Percentiles rank a stretch among this genome's conserved stretches.
phyloP scores from a whole-genome alignment of 441 rosid species.

The Pelargonium citronellum region DNA sequence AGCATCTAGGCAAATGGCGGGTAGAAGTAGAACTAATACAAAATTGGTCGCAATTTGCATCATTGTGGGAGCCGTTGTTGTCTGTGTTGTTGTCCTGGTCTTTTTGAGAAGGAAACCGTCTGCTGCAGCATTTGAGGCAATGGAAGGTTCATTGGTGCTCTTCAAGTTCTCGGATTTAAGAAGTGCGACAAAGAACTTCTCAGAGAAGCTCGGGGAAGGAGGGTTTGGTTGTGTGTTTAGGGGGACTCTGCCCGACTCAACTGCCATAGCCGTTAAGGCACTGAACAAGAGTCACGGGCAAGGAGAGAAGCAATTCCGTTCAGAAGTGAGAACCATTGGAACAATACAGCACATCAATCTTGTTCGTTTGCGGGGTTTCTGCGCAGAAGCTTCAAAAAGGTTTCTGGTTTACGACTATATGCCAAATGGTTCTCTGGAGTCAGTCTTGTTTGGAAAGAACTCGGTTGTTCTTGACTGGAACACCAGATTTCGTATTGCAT shows the following conservation, averaged over 20 bases:
- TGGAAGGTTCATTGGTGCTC: slow-evolving; percentile 16
- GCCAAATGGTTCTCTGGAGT: slow-evolving; percentile 23
- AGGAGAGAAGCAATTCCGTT: slow-evolving; percentile 22
- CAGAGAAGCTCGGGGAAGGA: slow-evolving; percentile 21
- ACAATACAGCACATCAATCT: slow-evolving; percentile 25
- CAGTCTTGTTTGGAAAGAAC: slow-evolving; percentile 9
- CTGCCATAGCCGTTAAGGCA: slow-evolving; percentile 22
- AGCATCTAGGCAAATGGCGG: neutral
- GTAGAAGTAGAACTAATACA: neutral
- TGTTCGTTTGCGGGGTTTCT: slow-evolving; percentile 18
- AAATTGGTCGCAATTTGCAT: neutral
- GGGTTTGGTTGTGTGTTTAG: slow-evolving; percentile 20
- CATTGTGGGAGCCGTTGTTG: neutral
- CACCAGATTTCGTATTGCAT: slow-evolving; percentile 10
- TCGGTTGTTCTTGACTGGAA: slow-evolving; percentile 19
- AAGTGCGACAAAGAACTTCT: slow-evolving; percentile 18
- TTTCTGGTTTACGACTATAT: slow-evolving; percentile 23
- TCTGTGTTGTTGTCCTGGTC: neutral
- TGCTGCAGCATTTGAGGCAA: neutral
- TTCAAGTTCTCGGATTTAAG: slow-evolving; percentile 13
- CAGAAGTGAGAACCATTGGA: slow-evolving; percentile 25
- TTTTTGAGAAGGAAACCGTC: slow-evolving; percentile 13
- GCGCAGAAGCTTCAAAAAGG: slow-evolving; percentile 12
- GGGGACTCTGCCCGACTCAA: slow-evolving; percentile 18
- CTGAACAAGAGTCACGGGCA: slow-evolving; percentile 14